Base-by-base conservation (phyloP, 2,329 filamentous ascomycete genomes). In the Colletotrichum graminicola region DNA sequence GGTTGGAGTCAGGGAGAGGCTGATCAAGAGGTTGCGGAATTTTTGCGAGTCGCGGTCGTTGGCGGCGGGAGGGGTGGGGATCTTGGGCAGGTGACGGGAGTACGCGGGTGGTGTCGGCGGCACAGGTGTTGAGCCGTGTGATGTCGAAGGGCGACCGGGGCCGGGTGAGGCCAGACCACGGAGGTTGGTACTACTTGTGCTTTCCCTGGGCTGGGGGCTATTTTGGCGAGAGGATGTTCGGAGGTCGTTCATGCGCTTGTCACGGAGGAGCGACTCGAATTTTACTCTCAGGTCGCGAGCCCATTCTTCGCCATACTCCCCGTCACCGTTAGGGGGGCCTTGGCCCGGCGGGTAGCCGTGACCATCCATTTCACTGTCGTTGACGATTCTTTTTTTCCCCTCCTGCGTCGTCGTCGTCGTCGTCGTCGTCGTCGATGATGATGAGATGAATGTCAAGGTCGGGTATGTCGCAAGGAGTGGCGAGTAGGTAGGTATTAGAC, bases 181-280 rank as follows among this genome's bases (percentile, higher is more conserved):
- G 8, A 87, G 80, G 76, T 86, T 85, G 70, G 82, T 79, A 23
- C 84, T 86, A 5, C 89, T 89, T 0, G 84, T 79, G 65, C 83
- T 82, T 75, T 90, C 87, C 85, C 84, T 51, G 86, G 91, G 87
- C 41, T 74, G 71, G 2, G 73, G 73, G 41, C 91, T 90, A 66
- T 86, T 84, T 75, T 90, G 89, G 76, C 92, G 90, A 62, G 82
- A 78, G 29, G 76, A 75, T 8, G 79, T 76, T 62, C 83, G 82
- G 43, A 98, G 87, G 74, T 95, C 93, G 80, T 94, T 95, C 86
- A 97, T 90, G 80, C 94, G 90, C 85, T 93, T 95, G 69, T 93
- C 94, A 80, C 93, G 92, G 78, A 98, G 87, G 72, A 97, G 85
- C 74, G 94, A 92, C 80, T 97, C 94, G 81, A 98, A 98, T 78